phyloP scores from a whole-genome alignment of 352 stramenopile genomes.

The Halophytophthora batemanensis region DNA sequence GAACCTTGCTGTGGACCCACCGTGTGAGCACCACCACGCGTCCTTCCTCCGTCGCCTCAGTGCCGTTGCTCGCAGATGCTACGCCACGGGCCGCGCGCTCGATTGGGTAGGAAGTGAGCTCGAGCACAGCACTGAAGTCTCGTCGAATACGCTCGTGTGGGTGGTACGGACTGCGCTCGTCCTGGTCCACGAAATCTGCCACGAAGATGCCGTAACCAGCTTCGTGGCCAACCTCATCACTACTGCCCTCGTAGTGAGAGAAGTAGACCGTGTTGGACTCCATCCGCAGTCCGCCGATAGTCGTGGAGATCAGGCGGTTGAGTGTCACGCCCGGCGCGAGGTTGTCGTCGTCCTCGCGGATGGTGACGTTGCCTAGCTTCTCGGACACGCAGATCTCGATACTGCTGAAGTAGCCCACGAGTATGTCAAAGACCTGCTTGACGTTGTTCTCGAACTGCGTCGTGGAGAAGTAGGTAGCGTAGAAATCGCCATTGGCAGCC shows the following conservation, averaged over 20 bases:
- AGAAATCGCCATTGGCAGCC: slow-evolving; percentile 26
- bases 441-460: slow-evolving; percentile 38
- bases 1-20: slow-evolving; percentile 32
- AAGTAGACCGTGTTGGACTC: slow-evolving; percentile 46
- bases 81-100: too few species aligned
- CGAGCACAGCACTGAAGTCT: slow-evolving; percentile 31
- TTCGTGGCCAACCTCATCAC: slow-evolving; percentile 10
- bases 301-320: slow-evolving; percentile 37
- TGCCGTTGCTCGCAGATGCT: slow-evolving; percentile 16
- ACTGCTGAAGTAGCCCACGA: slow-evolving; percentile 31
- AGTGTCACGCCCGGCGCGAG: slow-evolving; percentile 29
- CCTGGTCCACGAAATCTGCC: slow-evolving; percentile 41
- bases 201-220: slow-evolving; percentile 37
- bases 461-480: slow-evolving; percentile 21
- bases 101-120: slow-evolving; percentile 28
- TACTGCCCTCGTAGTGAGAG: slow-evolving; percentile 25
- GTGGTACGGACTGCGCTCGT: slow-evolving; percentile 46
- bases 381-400: slow-evolving; percentile 56
- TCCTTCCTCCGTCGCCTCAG: slow-evolving; percentile 18
- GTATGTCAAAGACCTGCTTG: slow-evolving; percentile 46
- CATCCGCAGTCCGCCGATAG: slow-evolving; percentile 23
- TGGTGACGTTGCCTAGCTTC: slow-evolving; percentile 41
- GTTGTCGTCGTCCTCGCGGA: slow-evolving; percentile 45
- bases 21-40: slow-evolving; percentile 32
- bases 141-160: slow-evolving; percentile 34